Evolutionary conservation across 2,329 filamentous ascomycete species (phyloP).

Genomic region (Sarocladium strictum): DNA sequence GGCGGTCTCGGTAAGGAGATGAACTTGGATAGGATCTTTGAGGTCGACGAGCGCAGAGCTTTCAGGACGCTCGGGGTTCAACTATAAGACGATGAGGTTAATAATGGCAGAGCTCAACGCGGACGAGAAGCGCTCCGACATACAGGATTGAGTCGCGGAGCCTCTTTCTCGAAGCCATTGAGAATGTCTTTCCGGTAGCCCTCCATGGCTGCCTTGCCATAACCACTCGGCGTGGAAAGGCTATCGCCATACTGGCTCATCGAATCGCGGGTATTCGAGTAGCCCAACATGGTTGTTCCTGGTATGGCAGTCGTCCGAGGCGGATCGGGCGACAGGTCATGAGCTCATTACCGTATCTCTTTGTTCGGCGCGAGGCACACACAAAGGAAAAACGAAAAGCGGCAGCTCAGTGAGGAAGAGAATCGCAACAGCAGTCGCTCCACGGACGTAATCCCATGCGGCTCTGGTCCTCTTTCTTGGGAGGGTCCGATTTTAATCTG

Average conservation of each 20-base stretch:
- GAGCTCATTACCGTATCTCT: conserved; percentile 2
- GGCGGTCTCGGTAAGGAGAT: conserved; percentile 89
- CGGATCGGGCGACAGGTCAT: not conserved
- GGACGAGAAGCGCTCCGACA: conserved; percentile 18
- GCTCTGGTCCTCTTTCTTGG: not conserved
- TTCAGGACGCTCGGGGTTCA: conserved; percentile 44
- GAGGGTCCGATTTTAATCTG: conserved; percentile 8
- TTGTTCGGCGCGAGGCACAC: not conserved
- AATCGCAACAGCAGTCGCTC: not conserved
- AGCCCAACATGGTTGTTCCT: not conserved
- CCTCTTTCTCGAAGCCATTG: conserved; percentile 47
- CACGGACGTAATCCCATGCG: conserved; percentile 2
- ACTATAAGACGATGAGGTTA: conserved; percentile 28
- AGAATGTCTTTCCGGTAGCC: conserved; percentile 53
- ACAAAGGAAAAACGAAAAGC: not conserved
- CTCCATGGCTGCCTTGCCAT: conserved; percentile 47
- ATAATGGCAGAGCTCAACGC: not conserved
- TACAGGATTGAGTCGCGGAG: conserved; percentile 53
- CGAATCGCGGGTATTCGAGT: not conserved
- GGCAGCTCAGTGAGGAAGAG: not conserved
- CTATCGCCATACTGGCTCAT: conserved; percentile 10
- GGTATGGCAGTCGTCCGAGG: not conserved
- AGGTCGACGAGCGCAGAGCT: conserved; percentile 55
- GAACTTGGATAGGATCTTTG: conserved; percentile 74
- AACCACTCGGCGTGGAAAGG: not conserved